Evolutionary conservation across 192 early-diverging fungal species (phyloP).

Genomic region (Rhizoclosmatium globosum): DNA sequence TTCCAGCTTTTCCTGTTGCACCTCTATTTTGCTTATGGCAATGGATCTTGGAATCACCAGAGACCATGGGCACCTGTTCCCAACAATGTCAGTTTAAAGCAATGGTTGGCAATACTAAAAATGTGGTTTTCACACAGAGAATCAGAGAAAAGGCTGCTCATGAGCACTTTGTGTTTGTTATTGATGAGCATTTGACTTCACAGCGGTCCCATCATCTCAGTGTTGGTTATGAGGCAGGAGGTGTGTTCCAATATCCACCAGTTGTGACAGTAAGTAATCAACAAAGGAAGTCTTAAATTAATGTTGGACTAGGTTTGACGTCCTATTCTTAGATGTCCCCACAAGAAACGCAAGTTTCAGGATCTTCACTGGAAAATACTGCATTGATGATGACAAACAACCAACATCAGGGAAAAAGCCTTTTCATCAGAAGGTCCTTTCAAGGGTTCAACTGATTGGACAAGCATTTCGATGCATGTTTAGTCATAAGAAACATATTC

Average conservation of each 20-base stretch:
- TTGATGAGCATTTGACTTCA: not conserved
- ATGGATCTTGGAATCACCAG: not conserved
- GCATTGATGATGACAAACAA: not conserved
- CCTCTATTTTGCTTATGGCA: not conserved
- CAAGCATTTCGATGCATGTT: too few relatives aligned
- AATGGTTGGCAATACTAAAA: too few relatives aligned
- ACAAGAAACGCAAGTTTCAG: not conserved
- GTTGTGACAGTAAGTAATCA: not conserved
- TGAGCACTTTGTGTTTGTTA: not conserved
- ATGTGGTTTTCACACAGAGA: not conserved
- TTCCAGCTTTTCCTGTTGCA: not conserved
- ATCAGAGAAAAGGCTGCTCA: not conserved
- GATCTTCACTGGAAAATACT: not conserved
- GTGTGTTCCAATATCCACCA: not conserved
- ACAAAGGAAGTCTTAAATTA: not conserved
- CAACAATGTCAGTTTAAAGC: not conserved
- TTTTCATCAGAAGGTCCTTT: too few relatives aligned
- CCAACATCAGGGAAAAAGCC: not conserved
- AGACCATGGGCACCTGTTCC: not conserved
- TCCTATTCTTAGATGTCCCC: not conserved
- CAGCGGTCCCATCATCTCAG: not conserved
- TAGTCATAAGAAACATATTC: too few relatives aligned
- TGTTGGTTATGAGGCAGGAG: not conserved
- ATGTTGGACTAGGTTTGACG: not conserved
- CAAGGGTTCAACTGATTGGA: too few relatives aligned